A percentile compares a stretch with the other conserved stretches of the same genome.
Conservation (phyloP, 2,329 filamentous ascomycete genomes). For the Pyricularia pennisetigena region DNA sequence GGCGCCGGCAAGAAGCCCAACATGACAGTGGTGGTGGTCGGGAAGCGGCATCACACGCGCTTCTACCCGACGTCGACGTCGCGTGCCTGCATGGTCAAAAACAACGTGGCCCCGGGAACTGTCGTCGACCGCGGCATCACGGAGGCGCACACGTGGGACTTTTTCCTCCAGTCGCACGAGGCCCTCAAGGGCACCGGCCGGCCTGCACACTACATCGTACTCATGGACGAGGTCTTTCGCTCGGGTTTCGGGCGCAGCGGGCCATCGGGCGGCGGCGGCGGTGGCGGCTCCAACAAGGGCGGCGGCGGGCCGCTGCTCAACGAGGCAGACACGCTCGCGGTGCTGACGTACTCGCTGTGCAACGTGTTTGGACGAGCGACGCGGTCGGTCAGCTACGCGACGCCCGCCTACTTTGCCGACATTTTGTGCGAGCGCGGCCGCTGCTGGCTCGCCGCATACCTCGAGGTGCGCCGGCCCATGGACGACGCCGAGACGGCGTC, state of each 20-base stretch:
- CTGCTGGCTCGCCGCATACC: conserved; percentile 57
- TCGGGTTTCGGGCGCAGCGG: conserved; percentile 5
- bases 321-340: conserved; percentile 59
- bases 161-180: conserved; percentile 73
- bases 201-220: conserved; percentile 72
- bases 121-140: conserved; percentile 81
- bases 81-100: conserved; percentile 30
- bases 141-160: conserved; percentile 67
- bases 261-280: background rate
- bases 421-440: conserved; percentile 71
- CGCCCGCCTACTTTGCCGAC: conserved; percentile 86
- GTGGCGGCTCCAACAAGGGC: background rate
- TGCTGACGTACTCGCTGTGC: conserved; percentile 68
- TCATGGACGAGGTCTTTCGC: conserved; percentile 59
- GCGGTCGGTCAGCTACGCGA: conserved; percentile 76
- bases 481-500: background rate
- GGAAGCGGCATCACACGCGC: conserved; percentile 81
- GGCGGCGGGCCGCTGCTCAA: conserved; percentile 1
- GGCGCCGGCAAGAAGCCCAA: conserved; percentile 36
- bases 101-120: conserved; percentile 68
- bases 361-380: conserved; percentile 79
- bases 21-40: conserved; percentile 67
- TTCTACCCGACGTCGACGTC: conserved; percentile 59
- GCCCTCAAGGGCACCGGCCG: conserved; percentile 60
- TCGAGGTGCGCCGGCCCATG: conserved; percentile 22